Percentiles rank a stretch among this genome's conserved stretches.
phyloP scores from a whole-genome alignment of 768 basidiomycete genomes.

The Lactifluus subvellereus region DNA sequence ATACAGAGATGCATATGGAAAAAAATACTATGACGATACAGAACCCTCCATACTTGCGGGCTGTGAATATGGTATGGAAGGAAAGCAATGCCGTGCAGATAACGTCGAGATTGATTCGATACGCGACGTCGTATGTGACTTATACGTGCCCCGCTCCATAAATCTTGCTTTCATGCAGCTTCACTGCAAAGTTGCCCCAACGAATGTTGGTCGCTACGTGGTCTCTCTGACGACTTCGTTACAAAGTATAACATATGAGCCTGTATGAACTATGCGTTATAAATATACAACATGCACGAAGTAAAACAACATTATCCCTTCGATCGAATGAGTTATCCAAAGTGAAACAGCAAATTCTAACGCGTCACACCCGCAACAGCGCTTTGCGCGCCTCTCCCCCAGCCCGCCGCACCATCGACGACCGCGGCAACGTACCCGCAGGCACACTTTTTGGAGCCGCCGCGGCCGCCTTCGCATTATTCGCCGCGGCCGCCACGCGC shows the following conservation, averaged over 20 bases:
- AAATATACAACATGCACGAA: neutral
- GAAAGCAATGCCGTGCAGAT: neutral
- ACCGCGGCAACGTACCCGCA: neutral
- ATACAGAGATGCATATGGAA: neutral
- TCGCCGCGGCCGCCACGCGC: conserved; percentile 53
- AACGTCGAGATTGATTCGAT: neutral
- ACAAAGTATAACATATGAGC: neutral
- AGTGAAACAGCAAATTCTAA: neutral
- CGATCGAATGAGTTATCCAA: neutral
- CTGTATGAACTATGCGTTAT: neutral
- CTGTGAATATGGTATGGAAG: neutral
- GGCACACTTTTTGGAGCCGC: neutral
- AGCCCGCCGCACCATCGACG: conserved; percentile 35
- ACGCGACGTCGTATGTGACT: neutral
- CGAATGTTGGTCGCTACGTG: neutral
- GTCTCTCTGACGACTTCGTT: neutral
- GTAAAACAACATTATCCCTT: neutral
- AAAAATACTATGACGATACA: neutral
- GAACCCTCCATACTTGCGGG: neutral
- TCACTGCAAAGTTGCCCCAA: neutral
- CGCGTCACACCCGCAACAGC: conserved; percentile 33
- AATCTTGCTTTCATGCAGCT: neutral
- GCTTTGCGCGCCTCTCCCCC: conserved; percentile 49
- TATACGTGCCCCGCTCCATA: neutral
- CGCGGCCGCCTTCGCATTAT: conserved; percentile 38